Evolutionary conservation across 1,139 yeast species (phyloP).

Genomic region (Debaryomycetaceae sp.): DNA sequence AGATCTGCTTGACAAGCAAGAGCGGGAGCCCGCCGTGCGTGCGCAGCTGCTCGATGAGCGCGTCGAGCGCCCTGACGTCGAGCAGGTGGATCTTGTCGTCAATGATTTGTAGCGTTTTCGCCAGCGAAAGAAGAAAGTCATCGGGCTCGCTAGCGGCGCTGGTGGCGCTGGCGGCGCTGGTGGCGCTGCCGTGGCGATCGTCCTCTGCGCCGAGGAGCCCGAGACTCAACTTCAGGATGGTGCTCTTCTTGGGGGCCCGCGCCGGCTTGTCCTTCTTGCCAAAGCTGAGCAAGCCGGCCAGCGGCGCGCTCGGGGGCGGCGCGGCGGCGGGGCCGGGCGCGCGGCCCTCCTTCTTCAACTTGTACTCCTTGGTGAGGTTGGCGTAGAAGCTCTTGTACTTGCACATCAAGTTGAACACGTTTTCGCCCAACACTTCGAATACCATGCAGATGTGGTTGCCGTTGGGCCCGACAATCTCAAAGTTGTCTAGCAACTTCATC

Average conservation of each 20-base stretch:
- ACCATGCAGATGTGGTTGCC: slow-evolving; percentile 44
- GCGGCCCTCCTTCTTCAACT: slow-evolving; percentile 4
- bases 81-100: slow-evolving; percentile 10
- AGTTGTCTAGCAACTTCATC: slow-evolving; percentile 38
- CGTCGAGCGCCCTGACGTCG: slow-evolving; percentile 14
- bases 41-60: slow-evolving; percentile 13
- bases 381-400: slow-evolving; percentile 21
- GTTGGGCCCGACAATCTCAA: slow-evolving; percentile 38
- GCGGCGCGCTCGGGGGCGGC: not conserved
- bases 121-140: slow-evolving; percentile 4
- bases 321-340: not conserved
- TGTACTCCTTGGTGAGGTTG: slow-evolving; percentile 5
- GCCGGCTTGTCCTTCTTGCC: slow-evolving; percentile 1
- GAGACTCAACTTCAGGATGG: slow-evolving; percentile 9
- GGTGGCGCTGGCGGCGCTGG: slow-evolving; percentile 1
- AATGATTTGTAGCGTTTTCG: slow-evolving; percentile 1
- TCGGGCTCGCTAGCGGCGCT: not conserved
- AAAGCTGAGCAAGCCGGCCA: slow-evolving; percentile 3
- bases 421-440: slow-evolving; percentile 41
- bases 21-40: slow-evolving; percentile 33
- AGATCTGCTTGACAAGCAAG: slow-evolving; percentile 32
- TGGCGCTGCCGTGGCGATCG: not conserved
- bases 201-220: slow-evolving; percentile 7
- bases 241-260: slow-evolving; percentile 7
- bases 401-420: slow-evolving; percentile 34